Evolutionary conservation across 768 basidiomycete genomes (phyloP), one percentile per base, ranked within the genome.

Genomic region (Mycena vulgaris): DNA sequence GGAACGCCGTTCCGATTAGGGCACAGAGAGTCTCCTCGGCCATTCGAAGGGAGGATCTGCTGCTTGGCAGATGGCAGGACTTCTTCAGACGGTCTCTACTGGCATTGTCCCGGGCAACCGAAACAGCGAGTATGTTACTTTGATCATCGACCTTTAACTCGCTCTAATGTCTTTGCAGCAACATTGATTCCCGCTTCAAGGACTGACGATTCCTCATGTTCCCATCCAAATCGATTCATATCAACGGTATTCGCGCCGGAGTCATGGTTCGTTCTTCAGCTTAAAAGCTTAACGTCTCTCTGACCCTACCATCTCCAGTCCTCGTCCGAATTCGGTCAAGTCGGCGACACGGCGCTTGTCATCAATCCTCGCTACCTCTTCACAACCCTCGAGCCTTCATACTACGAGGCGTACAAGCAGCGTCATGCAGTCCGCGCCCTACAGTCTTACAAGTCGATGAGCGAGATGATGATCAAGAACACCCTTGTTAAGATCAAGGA

Each of bases 41-140:
- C 97, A 99, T 79, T 92, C 97, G 14, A 99, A 99, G 87, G 98
- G 98, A 80, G 98, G 97, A 69, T 95, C 98, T n/a, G 97, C 97
- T 63, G 94, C 96, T 2, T 98, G 96, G 97, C 95, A 96, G 83
- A 90, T 98, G 88, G 92, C 91, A 75, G 98, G 98, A 74, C 86
- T 99, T 63, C 82, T 96, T 63, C 96, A 99, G 80, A 90, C 91
- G 14, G 87, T 99, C 70, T 87, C 85, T 71, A 90, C 91, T 51
- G 98, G 97, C 60, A 88, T 97, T 71, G 87, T 99, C 72, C 97
- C 98, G 9, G 97, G 96, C 47, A 99, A 99, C 80, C 90, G 95
- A 73, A 98, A 97, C 80, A 94, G 93, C 86, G 96, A 98, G 93
- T 96, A 84, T 84, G 95, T 90, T 48, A 55, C 21, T 51, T 21